Evolutionary conservation across 2,329 filamentous ascomycete species (phyloP).

Genomic region (Ascomycota sp.): DNA sequence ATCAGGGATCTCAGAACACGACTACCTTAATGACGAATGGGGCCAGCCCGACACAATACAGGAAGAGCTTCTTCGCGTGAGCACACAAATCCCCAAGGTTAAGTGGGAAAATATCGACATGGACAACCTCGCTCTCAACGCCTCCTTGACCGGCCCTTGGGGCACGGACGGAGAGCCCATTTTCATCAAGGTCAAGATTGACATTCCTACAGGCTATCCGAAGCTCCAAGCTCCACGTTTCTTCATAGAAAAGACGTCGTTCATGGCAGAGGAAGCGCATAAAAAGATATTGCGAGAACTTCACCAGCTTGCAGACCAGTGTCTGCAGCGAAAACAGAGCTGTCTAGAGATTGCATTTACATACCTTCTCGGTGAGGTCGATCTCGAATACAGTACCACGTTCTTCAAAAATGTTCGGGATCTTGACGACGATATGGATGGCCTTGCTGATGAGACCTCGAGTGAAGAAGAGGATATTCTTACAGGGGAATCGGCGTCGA

Average conservation of each 20-base stretch:
- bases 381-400: slow-evolving; percentile 37
- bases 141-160: slow-evolving; percentile 46
- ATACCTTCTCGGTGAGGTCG: slow-evolving; percentile 42
- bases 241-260: slow-evolving; percentile 37
- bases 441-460: slow-evolving; percentile 54
- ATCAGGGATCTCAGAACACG: slow-evolving; percentile 28
- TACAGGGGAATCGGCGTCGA: slow-evolving; percentile 30
- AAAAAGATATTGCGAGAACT: slow-evolving; percentile 31
- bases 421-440: slow-evolving; percentile 34
- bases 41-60: slow-evolving; percentile 40
- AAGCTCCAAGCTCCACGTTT: slow-evolving; percentile 37
- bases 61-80: slow-evolving; percentile 43
- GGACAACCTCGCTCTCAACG: slow-evolving; percentile 35
- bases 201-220: slow-evolving; percentile 39
- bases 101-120: slow-evolving; percentile 44
- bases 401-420: slow-evolving; percentile 46
- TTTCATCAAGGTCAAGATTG: slow-evolving; percentile 40
- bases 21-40: slow-evolving; percentile 35
- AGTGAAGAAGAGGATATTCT: slow-evolving; percentile 48
- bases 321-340: slow-evolving; percentile 35
- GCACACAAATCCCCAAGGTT: slow-evolving; percentile 40
- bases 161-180: slow-evolving; percentile 33
- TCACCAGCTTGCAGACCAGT: slow-evolving; percentile 32
- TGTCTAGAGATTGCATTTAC: slow-evolving; percentile 41
- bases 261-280: slow-evolving; percentile 37